Evolutionary conservation across 495 filamentous ascomycete genomes (phyloP), one percentile per base, ranked within the genome.

Genomic region (Sporormia fimetaria): DNA sequence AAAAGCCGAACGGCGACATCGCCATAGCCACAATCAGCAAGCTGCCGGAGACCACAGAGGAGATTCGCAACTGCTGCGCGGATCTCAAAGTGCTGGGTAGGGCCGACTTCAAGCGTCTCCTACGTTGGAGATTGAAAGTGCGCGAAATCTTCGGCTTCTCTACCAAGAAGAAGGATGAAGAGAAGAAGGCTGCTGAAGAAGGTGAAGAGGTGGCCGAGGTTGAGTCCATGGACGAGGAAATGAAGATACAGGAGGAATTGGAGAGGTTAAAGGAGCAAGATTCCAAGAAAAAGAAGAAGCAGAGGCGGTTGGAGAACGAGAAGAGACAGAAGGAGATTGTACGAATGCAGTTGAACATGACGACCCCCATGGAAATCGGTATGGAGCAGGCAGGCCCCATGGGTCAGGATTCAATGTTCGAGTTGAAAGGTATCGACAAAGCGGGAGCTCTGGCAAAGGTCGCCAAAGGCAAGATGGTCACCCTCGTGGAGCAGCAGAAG

Each of bases 301-400:
- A 87, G 52, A 68, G 80, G 43, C 67, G 85, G 44, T 78, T 72
- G 51, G 83, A 87, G 26, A 95, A 95, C 47, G 87, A 94, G 59
- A 76, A 76, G 55, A 94, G 87, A 63, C 77, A 80, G 48, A 86
- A 81, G 59, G 87, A 94, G 41, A 87, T 94, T 39, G 67, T 87
- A 21, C 80, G 90, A 32, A 76, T 96, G 80, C 92, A 98, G 62
- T 74, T 98, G 67, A 75, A 94, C 61, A 96, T 98, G 92, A 84
- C 78, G 11, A 80, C 85, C 1, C 88, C 90, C 11, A 87, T 83
- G 68, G 92, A 98, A 45, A 92, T 98, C 49, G 90, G 90, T 48
- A 78, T 90, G 66, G 88, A 95, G 57, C 85, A 94, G 57, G 64
- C 70, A n/a, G 83, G 83, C 9, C 78, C 81, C 1, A 62, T 67